Percentiles rank a stretch among this genome's conserved stretches.
Conservation (phyloP, 192 early-diverging fungal genomes). For the Mortierella alpina region DNA sequence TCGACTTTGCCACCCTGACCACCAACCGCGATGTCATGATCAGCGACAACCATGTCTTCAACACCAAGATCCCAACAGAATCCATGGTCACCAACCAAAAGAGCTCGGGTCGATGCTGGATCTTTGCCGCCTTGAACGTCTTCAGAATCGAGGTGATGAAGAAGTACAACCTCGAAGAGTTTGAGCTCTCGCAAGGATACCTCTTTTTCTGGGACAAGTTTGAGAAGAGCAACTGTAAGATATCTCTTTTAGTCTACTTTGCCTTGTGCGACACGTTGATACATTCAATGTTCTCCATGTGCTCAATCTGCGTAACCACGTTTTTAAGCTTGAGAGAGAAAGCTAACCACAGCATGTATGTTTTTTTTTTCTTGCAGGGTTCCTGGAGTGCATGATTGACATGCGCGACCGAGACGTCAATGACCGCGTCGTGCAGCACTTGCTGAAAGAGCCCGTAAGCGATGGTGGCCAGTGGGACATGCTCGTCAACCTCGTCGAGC, state of each 20-base stretch:
- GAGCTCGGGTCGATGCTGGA: slow-evolving; percentile 82
- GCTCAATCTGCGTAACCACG: background rate
- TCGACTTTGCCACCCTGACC: slow-evolving; percentile 67
- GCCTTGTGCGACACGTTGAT: background rate
- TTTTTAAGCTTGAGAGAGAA: background rate
- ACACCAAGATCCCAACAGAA: slow-evolving; percentile 65
- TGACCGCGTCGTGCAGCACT: slow-evolving; percentile 75
- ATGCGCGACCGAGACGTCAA: slow-evolving; percentile 69
- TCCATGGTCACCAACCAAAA: slow-evolving; percentile 76
- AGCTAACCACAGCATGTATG: background rate
- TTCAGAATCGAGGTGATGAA: slow-evolving; percentile 75
- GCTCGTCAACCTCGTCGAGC: slow-evolving; percentile 79
- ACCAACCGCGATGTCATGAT: slow-evolving; percentile 68
- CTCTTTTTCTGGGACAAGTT: slow-evolving; percentile 84
- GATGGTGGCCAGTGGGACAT: slow-evolving; percentile 87
- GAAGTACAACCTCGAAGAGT: slow-evolving; percentile 81
- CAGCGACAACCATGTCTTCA: slow-evolving; percentile 66
- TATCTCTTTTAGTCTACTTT: background rate
- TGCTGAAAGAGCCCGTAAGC: slow-evolving; percentile 72
- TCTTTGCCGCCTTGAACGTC: slow-evolving; percentile 84
- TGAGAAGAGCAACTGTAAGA: slow-evolving; percentile 81
- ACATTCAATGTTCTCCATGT: background rate
- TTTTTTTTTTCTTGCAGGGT: slow-evolving; percentile 52
- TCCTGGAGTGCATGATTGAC: slow-evolving; percentile 80
- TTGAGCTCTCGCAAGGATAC: slow-evolving; percentile 83